These are phyloP conservation scores for Entomortierella parvispora DNA, from an alignment of 192 early-diverging fungal genomes.

Conservation along the genomic window DNA sequence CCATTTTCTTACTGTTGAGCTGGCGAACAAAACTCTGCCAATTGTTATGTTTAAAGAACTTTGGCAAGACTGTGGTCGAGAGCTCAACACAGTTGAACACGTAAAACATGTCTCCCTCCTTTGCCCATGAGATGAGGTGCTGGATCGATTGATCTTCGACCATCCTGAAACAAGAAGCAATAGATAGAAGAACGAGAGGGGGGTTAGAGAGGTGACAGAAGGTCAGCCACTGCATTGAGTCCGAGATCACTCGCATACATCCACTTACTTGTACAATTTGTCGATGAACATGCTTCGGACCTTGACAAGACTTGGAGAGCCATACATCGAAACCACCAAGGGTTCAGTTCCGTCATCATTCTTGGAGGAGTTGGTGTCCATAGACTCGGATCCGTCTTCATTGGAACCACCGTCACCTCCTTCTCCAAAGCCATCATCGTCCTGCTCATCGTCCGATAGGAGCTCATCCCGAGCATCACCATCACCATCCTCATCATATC, in stretches of 20 bases:
- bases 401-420: constrained; percentile 32
- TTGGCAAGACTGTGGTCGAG: constrained; percentile 78
- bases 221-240: too few relatives aligned
- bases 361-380: constrained; percentile 43
- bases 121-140: constrained; percentile 81
- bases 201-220: too few relatives aligned
- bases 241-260: not conserved
- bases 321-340: constrained; percentile 44
- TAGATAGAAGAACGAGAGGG: too few relatives aligned
- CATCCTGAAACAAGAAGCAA: constrained; percentile 60
- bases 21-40: constrained; percentile 92
- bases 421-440: constrained; percentile 39
- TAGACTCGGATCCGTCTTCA: constrained; percentile 28
- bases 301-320: constrained; percentile 45
- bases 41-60: constrained; percentile 93
- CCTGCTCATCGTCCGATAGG: constrained; percentile 32
- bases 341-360: constrained; percentile 39
- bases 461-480: constrained; percentile 23
- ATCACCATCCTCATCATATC: constrained; percentile 2
- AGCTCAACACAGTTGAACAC: constrained; percentile 89
- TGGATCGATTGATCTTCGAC: constrained; percentile 74
- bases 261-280: constrained; percentile 47
- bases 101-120: constrained; percentile 85
- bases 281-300: constrained; percentile 53
- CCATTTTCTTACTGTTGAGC: constrained; percentile 72